Evolutionary conservation across 2,329 filamentous ascomycete genomes (phyloP).

Genomic region (Cladophialophora exuberans): DNA sequence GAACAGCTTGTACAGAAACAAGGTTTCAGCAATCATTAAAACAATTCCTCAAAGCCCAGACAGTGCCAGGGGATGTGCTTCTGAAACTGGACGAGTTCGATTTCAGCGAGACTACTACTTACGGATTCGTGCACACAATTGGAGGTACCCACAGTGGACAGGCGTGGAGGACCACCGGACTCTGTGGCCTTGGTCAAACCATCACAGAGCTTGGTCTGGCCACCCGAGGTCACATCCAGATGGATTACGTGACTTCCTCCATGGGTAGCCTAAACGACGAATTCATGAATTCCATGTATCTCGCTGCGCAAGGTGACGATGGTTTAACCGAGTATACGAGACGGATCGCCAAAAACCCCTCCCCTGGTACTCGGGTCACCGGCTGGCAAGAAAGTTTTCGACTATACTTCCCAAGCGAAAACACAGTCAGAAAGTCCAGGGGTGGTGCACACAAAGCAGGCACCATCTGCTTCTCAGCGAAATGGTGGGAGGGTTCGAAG

Average conservation of each 20-base stretch:
- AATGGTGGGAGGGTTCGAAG: constrained; percentile 67
- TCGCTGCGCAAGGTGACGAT: constrained; percentile 61
- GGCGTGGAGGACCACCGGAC: constrained; percentile 62
- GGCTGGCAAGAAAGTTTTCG: constrained; percentile 56
- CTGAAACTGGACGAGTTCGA: constrained; percentile 77
- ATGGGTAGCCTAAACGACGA: constrained; percentile 73
- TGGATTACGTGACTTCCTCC: constrained; percentile 64
- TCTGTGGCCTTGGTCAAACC: constrained; percentile 71
- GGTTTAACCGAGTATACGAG: constrained; percentile 48
- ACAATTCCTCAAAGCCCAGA: constrained; percentile 70
- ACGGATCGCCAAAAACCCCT: constrained; percentile 36
- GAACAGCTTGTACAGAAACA: constrained; percentile 44
- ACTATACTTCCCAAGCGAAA: constrained; percentile 78
- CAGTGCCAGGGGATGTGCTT: constrained; percentile 66
- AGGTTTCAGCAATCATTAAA: constrained; percentile 71
- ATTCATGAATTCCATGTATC: constrained; percentile 64
- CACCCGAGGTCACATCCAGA: constrained; percentile 42
- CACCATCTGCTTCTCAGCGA: constrained; percentile 77
- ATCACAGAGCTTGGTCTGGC: constrained; percentile 66
- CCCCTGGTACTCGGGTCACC: constrained; percentile 19
- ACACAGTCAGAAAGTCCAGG: constrained; percentile 68
- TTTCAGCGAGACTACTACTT: constrained; percentile 70
- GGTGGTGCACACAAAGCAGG: constrained; percentile 70
- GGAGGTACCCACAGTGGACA: constrained; percentile 60
- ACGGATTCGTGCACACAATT: constrained; percentile 85